A percentile compares a stretch with the other conserved stretches of the same genome.
These are phyloP conservation scores for Fusarium haematococcum DNA, from an alignment of 2,329 filamentous ascomycete species.

Conservation along the genomic window DNA sequence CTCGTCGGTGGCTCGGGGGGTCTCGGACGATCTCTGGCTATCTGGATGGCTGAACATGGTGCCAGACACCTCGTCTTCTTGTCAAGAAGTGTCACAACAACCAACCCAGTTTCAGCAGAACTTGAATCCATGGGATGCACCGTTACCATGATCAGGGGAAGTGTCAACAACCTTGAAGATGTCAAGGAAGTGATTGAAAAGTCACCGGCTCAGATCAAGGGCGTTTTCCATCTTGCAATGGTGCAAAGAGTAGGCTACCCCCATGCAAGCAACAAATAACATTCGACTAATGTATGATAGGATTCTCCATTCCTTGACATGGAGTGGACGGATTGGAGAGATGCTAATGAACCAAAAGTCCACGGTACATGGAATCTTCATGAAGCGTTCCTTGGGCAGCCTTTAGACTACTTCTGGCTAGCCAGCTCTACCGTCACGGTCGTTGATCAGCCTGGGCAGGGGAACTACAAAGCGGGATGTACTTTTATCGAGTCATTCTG, in stretches of 20 bases:
- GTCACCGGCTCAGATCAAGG: constrained; percentile 29
- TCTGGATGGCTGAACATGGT: constrained; percentile 22
- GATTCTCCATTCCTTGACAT: constrained; percentile 48
- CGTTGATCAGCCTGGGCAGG: constrained; percentile 16
- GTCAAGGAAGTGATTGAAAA: constrained; percentile 18
- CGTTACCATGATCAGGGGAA: background rate
- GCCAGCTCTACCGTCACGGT: constrained; percentile 9
- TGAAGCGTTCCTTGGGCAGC: background rate
- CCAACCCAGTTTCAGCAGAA: constrained; percentile 14
- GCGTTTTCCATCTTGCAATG: constrained; percentile 47
- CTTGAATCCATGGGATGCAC: constrained; percentile 28
- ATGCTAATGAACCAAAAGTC: constrained; percentile 48
- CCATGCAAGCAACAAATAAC: background rate
- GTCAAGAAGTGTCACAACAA: constrained; percentile 41
- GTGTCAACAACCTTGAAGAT: constrained; percentile 13
- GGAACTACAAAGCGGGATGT: constrained; percentile 20
- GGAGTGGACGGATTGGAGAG: constrained; percentile 40
- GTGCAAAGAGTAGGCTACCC: constrained; percentile 31
- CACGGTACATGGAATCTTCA: constrained; percentile 49
- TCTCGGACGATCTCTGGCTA: constrained; percentile 38
- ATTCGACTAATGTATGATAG: constrained; percentile 5
- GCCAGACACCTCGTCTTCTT: constrained; percentile 47
- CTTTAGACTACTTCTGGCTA: constrained; percentile 52
- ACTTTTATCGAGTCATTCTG: constrained; percentile 24
- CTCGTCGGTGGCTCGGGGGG: constrained; percentile 43